These are phyloP conservation scores for Fusarium succisae DNA, from an alignment of 2,329 filamentous ascomycete genomes.

Conservation along the genomic window DNA sequence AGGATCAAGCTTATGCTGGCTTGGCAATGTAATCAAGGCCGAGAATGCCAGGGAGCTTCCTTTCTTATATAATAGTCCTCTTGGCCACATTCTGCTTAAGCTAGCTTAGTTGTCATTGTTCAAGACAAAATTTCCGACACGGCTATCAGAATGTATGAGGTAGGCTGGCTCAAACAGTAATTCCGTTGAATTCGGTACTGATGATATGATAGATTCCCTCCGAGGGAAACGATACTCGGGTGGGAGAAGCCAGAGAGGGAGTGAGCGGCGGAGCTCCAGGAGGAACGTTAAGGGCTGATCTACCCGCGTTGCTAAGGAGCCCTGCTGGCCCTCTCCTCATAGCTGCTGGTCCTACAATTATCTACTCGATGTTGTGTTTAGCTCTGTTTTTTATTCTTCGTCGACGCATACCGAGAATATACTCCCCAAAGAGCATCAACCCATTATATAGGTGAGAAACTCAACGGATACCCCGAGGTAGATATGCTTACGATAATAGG, in stretches of 20 bases:
- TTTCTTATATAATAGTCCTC: too few relatives aligned
- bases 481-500: background rate
- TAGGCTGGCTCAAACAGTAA: background rate
- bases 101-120: too few relatives aligned
- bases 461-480: background rate
- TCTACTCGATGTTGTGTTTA: background rate
- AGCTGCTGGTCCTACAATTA: background rate
- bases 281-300: background rate
- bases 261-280: too few relatives aligned
- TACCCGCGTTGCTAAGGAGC: background rate
- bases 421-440: background rate
- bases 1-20: background rate
- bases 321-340: background rate
- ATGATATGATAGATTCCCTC: background rate
- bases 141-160: background rate
- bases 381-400: rapidly evolving
- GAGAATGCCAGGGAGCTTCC: rapidly evolving
- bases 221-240: background rate
- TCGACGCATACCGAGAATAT: background rate
- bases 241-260: background rate
- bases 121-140: rapidly evolving
- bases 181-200: rapidly evolving
- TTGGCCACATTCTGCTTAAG: too few relatives aligned
- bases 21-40: background rate
- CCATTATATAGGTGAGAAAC: background rate